phyloP scores from a whole-genome alignment of 495 filamentous ascomycete species.

The Mytilinidion resinicola region DNA sequence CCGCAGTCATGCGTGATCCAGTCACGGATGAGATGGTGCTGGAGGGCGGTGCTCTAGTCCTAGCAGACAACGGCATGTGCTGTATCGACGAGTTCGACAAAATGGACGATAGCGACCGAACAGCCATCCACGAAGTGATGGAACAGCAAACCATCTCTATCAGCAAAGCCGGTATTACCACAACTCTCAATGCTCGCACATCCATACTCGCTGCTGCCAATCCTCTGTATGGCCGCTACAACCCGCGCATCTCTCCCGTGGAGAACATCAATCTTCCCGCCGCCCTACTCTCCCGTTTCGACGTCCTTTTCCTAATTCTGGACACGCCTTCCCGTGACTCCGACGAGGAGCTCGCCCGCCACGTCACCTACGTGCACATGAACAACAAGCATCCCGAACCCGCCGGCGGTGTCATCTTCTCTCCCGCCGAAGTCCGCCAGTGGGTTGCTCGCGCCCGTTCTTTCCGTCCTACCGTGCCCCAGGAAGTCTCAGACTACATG shows the following conservation, averaged over 20 bases:
- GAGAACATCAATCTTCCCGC: conserved; percentile 99
- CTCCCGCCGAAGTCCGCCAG: conserved; percentile 84
- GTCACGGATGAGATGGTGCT: conserved; percentile 99
- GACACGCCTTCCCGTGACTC: conserved; percentile 82
- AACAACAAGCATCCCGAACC: conserved; percentile 87
- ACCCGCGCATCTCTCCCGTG: conserved; percentile 89
- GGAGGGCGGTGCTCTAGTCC: conserved; percentile 89
- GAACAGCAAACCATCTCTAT: conserved; percentile 99
- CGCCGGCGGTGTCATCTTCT: conserved; percentile 61
- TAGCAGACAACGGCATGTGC: conserved; percentile 97
- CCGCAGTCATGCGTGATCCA: conserved; percentile 96
- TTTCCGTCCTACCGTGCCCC: conserved; percentile 78
- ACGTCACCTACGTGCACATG: conserved; percentile 98
- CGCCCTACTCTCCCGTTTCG: conserved; percentile 91
- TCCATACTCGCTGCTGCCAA: conserved; percentile 98
- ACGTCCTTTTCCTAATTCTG: conserved; percentile 91
- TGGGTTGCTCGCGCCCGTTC: conserved; percentile 90
- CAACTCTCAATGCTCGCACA: conserved; percentile 89
- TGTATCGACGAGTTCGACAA: conserved; percentile 99
- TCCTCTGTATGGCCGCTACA: conserved; percentile 95
- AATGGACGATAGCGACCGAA: conserved; percentile 95
- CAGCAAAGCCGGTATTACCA: conserved; percentile 95
- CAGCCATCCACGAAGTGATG: conserved; percentile 99
- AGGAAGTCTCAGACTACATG: conserved; percentile 85
- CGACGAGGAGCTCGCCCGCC: conserved; percentile 88